Evolutionary conservation across 2,329 filamentous ascomycete species (phyloP), one percentile per base, ranked within the genome.

Genomic region (Pseudogymnoascus sp.): DNA sequence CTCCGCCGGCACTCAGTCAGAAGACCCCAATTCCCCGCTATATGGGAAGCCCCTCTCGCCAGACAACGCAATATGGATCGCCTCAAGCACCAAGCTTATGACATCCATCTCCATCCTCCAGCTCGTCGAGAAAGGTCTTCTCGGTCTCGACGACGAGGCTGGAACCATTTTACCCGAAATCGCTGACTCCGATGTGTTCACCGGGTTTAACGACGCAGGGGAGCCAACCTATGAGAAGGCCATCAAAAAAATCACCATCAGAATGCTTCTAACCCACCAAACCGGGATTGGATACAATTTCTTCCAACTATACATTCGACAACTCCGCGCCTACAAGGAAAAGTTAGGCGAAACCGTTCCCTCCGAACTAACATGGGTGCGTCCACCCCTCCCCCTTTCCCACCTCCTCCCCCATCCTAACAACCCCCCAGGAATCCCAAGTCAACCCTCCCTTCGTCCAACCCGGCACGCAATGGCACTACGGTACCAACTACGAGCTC

Each of bases 301-400:
- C 7, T 9, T 54, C 8, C 43, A 54, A 5, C 25, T 25, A 8
- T 54, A 54, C 25, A 54, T 30, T 8, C 32, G n/a, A 6, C 11
- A 54, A 28, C n/a, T 54, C 6, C 43, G 16, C n/a, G 9, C 30
- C 2, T n/a, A 18, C 25, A 50, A 50, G 30, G 25, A 8, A 3
- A n/a, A 25, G 30, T 3, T 87, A 97, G 59, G 91, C 93, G 38
- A 91, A 88, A n/a, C 93, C 93, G 2, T 97, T 97, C 71, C 94
- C 93, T 67, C 72, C 90, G 28, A 83, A 87, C 62, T 85, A 89
- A 75, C 81, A 87, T 66, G 78, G 83, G 16, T 78, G 82, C 14
- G 11, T 72, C 64, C 3, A 8, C 57, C 6, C 69, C 72, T 1
- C 82, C 82, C 43, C n/a, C 7, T 16, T 9, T 9, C 9, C 1